phyloP scores from a whole-genome alignment of 148 eudicot species.

The Talinum fruticosum region DNA sequence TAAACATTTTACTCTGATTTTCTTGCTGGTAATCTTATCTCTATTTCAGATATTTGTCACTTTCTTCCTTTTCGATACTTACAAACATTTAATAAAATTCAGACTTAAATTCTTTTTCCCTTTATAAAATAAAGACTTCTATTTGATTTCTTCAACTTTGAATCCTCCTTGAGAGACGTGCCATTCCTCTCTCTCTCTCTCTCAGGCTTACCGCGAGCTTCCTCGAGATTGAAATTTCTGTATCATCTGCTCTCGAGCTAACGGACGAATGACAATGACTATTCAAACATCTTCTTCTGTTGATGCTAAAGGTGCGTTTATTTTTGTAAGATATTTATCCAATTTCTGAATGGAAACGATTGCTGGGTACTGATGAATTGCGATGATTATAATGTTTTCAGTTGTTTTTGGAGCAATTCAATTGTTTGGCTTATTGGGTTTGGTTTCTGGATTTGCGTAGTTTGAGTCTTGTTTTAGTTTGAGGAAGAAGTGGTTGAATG shows the following conservation, averaged over 20 bases:
- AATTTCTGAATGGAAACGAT: neutral
- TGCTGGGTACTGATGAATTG: neutral
- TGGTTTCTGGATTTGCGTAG: neutral
- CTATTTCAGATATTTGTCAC: too few relatives aligned
- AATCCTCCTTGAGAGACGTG: neutral
- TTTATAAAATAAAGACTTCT: too few relatives aligned
- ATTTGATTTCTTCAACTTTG: too few relatives aligned
- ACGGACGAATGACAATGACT: slow-evolving; percentile 9
- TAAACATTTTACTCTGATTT: too few relatives aligned
- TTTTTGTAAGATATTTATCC: neutral
- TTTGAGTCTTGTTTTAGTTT: neutral
- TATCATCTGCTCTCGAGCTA: neutral
- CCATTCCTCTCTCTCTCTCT: neutral
- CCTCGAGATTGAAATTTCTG: neutral
- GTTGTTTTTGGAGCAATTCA: neutral
- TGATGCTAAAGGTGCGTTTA: slow-evolving; percentile 15
- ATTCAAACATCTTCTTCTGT: slow-evolving; percentile 4
- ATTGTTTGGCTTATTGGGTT: neutral
- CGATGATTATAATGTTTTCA: neutral
- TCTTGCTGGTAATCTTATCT: too few relatives aligned
- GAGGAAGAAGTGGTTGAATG: neutral
- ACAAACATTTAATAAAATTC: too few relatives aligned
- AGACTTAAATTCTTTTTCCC: too few relatives aligned
- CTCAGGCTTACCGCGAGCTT: neutral
- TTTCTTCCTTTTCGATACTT: too few relatives aligned